Evolutionary conservation across 163 green algal species (phyloP), one percentile per base, ranked within the genome.

Genomic region (Coccomyxa subellipsoidea): DNA sequence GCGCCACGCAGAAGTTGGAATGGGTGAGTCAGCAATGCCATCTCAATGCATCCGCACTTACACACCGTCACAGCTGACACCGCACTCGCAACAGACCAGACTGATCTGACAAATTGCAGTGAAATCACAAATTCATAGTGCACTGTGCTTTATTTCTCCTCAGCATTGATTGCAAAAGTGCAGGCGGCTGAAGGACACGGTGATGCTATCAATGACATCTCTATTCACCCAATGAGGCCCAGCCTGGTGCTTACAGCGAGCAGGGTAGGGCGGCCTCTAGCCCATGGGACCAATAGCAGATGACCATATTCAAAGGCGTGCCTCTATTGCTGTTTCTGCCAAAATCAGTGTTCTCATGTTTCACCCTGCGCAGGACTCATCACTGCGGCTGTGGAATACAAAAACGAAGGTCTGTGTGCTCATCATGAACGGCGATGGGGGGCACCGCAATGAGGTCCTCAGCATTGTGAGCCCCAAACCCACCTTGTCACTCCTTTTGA

Each of bases 381-480:
- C 84, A 31, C 66, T 97, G n/a, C 88, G 94, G 38, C 83, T 98
- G 40, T 98, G 95, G 95, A 97, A 98, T 87, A 79, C 96, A 8
- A 69, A 88, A 38, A 93, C 82, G 21, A 75, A 86, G 34, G 81
- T 92, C 4, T 96, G 91, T 83, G 88, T 97, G 18, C 81, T 95
- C 35, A 90, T 97, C 8, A 88, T 97, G 38, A 73, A 88, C 12
- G 95, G 95, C 0, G 88, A 91, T 31, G 89, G 85, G 8, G 93
- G 90, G 18, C 95, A 98, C 80, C 84, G 81, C 38, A 95, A 95
- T 38, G 95, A 98, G 81, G 94, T 98, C 21, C 88, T 98, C 47
- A 93, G 84, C 75, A 79, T 96, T 82, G 94, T 91, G 82, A 79
- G 87, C 32, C 54, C 32, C 40, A 81, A 18, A n/a, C 47, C 47